phyloP scores from a whole-genome alignment of 2,329 filamentous ascomycete genomes.

The Sporothrix humicola region DNA sequence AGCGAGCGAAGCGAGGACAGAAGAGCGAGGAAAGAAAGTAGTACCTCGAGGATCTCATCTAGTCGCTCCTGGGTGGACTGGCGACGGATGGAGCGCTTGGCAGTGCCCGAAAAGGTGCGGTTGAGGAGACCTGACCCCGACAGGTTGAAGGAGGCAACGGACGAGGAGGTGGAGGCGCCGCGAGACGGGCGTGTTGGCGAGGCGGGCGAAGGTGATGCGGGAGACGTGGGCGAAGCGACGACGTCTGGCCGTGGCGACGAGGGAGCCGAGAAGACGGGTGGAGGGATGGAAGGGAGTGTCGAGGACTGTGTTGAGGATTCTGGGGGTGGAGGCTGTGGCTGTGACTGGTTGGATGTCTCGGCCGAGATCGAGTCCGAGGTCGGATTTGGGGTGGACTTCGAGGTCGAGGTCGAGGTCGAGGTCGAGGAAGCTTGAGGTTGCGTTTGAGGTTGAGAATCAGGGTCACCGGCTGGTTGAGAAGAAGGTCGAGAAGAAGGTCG shows the following conservation, averaged over 20 bases:
- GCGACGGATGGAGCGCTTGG: slow-evolving; percentile 36
- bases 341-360: too few relatives aligned
- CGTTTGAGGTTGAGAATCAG: not conserved
- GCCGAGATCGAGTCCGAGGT: not conserved
- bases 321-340: too few relatives aligned
- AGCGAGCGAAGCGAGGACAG: not conserved
- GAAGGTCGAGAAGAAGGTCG: not conserved
- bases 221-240: not conserved
- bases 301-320: not conserved
- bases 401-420: slow-evolving; percentile 8
- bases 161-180: slow-evolving; percentile 16
- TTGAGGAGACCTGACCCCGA: slow-evolving; percentile 16
- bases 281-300: slow-evolving; percentile 15
- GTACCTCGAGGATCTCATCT: slow-evolving; percentile 45
- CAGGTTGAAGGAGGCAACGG: not conserved
- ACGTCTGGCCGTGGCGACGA: not conserved
- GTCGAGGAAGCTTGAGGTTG: not conserved
- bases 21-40: not conserved
- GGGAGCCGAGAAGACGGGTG: slow-evolving; percentile 8
- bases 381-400: not conserved
- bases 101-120: not conserved
- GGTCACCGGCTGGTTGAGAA: not conserved
- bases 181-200: not conserved
- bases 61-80: slow-evolving; percentile 45
- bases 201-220: not conserved